A percentile compares a stretch with the other conserved stretches of the same genome.
Conservation (phyloP, 495 filamentous ascomycete genomes). For the Halenospora varia region DNA sequence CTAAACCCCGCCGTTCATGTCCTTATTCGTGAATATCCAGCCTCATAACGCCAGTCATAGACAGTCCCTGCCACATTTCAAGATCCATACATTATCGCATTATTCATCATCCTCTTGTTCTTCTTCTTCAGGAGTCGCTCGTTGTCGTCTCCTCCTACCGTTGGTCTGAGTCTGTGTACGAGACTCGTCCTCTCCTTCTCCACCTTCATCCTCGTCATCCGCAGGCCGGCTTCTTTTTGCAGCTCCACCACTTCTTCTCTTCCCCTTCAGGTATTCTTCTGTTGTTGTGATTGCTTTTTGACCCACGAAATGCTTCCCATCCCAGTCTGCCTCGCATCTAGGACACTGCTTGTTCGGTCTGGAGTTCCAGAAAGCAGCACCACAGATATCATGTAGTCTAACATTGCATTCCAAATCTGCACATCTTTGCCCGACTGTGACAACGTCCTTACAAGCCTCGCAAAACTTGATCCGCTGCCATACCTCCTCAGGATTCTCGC, state of each 20-base stretch:
- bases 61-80: no score
- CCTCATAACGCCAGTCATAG: no score
- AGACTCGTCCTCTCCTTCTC: slow-evolving; percentile 16
- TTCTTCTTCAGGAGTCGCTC: slow-evolving; percentile 4
- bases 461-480: slow-evolving; percentile 80
- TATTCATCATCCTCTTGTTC: slow-evolving; percentile 10
- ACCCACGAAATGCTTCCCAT: slow-evolving; percentile 71
- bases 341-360: slow-evolving; percentile 64
- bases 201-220: slow-evolving; percentile 27
- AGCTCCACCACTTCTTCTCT: slow-evolving; percentile 38
- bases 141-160: background rate
- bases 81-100: background rate
- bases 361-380: slow-evolving; percentile 65
- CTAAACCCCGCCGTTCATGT: no score
- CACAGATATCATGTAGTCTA: slow-evolving; percentile 76
- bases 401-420: slow-evolving; percentile 58
- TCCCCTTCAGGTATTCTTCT: slow-evolving; percentile 38
- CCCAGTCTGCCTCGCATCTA: slow-evolving; percentile 68
- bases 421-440: slow-evolving; percentile 86
- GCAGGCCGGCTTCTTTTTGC: slow-evolving; percentile 35
- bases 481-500: slow-evolving; percentile 46
- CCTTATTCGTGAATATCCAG: no score
- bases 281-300: slow-evolving; percentile 62
- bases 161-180: background rate
- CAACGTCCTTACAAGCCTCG: slow-evolving; percentile 83